Conservation (phyloP, 352 stramenopile species). For the Pythium coloratum region DNA sequence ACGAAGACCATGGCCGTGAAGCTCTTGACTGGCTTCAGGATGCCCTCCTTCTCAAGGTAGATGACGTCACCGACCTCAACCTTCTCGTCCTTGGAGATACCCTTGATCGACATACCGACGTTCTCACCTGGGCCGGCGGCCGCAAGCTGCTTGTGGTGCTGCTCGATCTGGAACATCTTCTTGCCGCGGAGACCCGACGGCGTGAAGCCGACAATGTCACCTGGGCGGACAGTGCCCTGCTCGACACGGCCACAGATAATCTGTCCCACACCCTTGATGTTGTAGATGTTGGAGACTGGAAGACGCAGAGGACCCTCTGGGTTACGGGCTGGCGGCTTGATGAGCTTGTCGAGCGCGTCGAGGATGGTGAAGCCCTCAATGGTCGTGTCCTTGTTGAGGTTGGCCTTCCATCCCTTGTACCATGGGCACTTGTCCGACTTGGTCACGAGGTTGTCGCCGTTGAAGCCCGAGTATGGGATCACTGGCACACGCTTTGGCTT, state of each 20-base stretch:
- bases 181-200: slow-evolving; percentile 54
- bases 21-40: slow-evolving; percentile 51
- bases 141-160: slow-evolving; percentile 75
- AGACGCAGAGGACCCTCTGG: slow-evolving; percentile 45
- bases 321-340: slow-evolving; percentile 44
- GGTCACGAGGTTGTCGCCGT: slow-evolving; percentile 75
- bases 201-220: slow-evolving; percentile 66
- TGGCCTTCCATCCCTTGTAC: slow-evolving; percentile 81
- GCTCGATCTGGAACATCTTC: slow-evolving; percentile 82
- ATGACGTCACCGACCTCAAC: slow-evolving; percentile 54
- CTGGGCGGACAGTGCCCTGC: slow-evolving; percentile 54
- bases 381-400: slow-evolving; percentile 39
- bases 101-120: slow-evolving; percentile 82
- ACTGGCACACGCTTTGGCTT: slow-evolving; percentile 58
- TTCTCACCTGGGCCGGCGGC: slow-evolving; percentile 68
- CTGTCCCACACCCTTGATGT: slow-evolving; percentile 83
- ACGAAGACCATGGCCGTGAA: slow-evolving; percentile 79
- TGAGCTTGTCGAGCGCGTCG: slow-evolving; percentile 52
- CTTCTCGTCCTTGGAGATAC: slow-evolving; percentile 77
- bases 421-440: slow-evolving; percentile 70
- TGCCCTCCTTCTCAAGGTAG: slow-evolving; percentile 44
- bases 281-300: slow-evolving; percentile 80
- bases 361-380: slow-evolving; percentile 54
- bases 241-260: slow-evolving; percentile 73
- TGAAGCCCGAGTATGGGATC: slow-evolving; percentile 80